Conservation (phyloP, 176 grass and related monocot genomes). For the Microstegium vimineum region DNA sequence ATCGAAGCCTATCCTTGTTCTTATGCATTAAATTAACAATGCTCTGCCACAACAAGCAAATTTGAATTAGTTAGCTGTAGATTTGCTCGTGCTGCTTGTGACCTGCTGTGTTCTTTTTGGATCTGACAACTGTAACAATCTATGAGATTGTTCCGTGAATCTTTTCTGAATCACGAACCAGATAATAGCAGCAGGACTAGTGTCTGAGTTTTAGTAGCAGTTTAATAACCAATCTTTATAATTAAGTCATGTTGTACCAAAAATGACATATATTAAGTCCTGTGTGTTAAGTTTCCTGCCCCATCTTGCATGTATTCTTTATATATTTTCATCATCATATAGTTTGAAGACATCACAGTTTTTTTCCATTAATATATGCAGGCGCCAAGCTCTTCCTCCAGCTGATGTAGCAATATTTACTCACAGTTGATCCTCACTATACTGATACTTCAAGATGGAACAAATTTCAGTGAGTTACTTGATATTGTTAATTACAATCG, state of each 20-base stretch:
- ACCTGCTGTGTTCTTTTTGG: not conserved
- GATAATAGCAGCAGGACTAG: not conserved
- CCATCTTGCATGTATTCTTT: not conserved
- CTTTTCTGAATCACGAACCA: not conserved
- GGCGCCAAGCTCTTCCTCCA: constrained; percentile 1
- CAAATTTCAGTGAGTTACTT: constrained; percentile 39
- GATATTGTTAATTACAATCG: not conserved
- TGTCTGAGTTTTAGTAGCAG: not conserved
- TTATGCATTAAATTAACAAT: not conserved
- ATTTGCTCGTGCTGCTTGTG: not conserved
- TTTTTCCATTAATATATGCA: constrained; percentile 17
- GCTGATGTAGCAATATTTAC: constrained; percentile 16
- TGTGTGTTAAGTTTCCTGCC: not conserved
- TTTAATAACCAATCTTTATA: not conserved
- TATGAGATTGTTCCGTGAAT: not conserved
- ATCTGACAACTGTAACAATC: not conserved
- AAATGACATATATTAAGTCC: not conserved
- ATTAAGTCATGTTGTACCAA: not conserved
- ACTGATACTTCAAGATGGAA: constrained; percentile 29
- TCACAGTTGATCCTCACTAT: not conserved
- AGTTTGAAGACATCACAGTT: not conserved
- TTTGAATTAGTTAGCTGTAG: not conserved
- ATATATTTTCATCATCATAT: not conserved
- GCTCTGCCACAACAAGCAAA: not conserved
- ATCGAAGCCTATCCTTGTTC: not conserved